Percentiles rank a stretch among this genome's conserved stretches.
Conservation (phyloP, 2,329 filamentous ascomycete species). For the Nothopassalora personata region DNA sequence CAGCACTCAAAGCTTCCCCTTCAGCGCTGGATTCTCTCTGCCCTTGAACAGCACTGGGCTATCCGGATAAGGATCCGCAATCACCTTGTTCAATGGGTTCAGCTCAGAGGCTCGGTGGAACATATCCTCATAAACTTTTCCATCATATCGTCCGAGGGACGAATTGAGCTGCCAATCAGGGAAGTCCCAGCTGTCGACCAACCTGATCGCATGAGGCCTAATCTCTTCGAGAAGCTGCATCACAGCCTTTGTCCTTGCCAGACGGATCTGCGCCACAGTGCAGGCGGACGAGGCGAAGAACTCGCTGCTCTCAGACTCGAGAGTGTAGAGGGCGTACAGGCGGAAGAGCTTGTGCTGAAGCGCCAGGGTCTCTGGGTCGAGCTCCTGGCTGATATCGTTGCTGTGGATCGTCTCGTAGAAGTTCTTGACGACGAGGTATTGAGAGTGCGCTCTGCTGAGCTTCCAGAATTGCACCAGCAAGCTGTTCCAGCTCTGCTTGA, state of each 20-base stretch:
- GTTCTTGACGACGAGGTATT: conserved; percentile 74
- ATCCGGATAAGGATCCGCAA: conserved; percentile 67
- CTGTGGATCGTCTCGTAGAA: conserved; percentile 66
- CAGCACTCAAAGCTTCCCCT: conserved; percentile 46
- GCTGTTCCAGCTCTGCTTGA: conserved; percentile 73
- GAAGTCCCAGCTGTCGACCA: conserved; percentile 72
- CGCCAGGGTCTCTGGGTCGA: conserved; percentile 54
- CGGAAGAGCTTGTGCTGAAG: conserved; percentile 64
- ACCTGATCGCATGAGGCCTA: conserved; percentile 63
- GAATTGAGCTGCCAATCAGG: conserved; percentile 74
- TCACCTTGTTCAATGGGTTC: conserved; percentile 67
- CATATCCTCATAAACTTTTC: conserved; percentile 72
- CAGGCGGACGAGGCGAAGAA: conserved; percentile 67
- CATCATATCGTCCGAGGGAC: conserved; percentile 63
- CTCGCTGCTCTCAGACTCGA: conserved; percentile 64
- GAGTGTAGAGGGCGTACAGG: conserved; percentile 59
- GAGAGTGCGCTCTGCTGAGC: conserved; percentile 67
- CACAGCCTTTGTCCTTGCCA: conserved; percentile 61
- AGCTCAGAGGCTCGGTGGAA: conserved; percentile 66
- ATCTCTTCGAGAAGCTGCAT: conserved; percentile 67
- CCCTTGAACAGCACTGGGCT: conserved; percentile 57
- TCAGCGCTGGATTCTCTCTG: conserved; percentile 41
- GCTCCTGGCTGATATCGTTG: conserved; percentile 45
- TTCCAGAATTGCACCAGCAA: conserved; percentile 74
- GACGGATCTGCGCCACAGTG: conserved; percentile 66